These are phyloP conservation scores for Sonneratia caseolaris DNA, from an alignment of 345 rosid species.

Conservation along the genomic window DNA sequence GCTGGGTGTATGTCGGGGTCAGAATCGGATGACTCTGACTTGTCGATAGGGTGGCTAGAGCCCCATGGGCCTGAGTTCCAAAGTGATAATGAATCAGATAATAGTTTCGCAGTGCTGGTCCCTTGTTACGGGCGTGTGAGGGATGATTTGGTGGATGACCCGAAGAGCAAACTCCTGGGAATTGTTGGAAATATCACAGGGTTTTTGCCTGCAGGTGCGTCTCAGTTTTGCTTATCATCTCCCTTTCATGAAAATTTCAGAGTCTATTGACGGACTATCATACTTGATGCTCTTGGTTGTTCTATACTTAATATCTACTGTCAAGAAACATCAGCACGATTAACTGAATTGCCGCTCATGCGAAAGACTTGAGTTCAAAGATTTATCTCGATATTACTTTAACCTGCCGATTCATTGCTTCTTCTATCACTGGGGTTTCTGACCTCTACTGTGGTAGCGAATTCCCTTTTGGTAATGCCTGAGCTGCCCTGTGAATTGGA, in stretches of 20 bases:
- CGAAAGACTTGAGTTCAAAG: background rate
- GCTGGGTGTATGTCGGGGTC: constrained; percentile 69
- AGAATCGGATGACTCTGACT: constrained; percentile 64
- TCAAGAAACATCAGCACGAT: background rate
- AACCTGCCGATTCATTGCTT: background rate
- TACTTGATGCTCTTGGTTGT: background rate
- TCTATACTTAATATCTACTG: background rate
- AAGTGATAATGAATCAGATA: constrained; percentile 47
- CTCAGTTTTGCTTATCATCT: background rate
- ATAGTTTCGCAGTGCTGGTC: constrained; percentile 65
- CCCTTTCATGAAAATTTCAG: background rate
- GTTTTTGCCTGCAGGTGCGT: constrained; percentile 37
- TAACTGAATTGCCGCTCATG: background rate
- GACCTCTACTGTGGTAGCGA: background rate
- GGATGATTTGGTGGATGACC: constrained; percentile 22
- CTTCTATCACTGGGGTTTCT: background rate
- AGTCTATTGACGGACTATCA: background rate
- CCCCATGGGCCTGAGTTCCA: constrained; percentile 64
- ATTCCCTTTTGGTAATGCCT: background rate
- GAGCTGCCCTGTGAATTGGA: background rate
- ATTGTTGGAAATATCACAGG: constrained; percentile 34
- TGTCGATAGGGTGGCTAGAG: constrained; percentile 73
- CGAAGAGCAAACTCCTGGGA: constrained; percentile 25
- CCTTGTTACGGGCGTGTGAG: constrained; percentile 46
- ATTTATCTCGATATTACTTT: background rate